phyloP scores from a whole-genome alignment of 371 early-diverging fungal genomes.

The Mortierella sp. region DNA sequence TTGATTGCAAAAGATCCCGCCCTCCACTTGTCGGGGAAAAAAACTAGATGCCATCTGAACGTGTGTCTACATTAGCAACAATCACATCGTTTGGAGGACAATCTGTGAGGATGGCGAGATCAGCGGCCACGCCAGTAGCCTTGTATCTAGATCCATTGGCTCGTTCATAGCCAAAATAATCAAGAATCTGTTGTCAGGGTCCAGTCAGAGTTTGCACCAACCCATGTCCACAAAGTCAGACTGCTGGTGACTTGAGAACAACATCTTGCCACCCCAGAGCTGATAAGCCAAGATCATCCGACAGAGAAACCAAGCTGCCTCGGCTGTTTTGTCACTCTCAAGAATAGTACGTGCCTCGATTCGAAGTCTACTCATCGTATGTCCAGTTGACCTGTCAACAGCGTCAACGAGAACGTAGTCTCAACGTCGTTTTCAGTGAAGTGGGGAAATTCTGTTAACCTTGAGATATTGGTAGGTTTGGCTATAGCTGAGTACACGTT shows the following conservation, averaged over 20 bases:
- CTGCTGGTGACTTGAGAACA: slow-evolving; percentile 8
- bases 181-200: slow-evolving; percentile 15
- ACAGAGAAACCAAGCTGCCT: slow-evolving; percentile 7
- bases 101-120: slow-evolving; percentile 13
- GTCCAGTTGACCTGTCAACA: slow-evolving; percentile 11
- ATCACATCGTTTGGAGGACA: slow-evolving; percentile 16
- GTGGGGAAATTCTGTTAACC: slow-evolving; percentile 8
- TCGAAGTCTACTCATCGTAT: slow-evolving; percentile 11
- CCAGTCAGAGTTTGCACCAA: slow-evolving; percentile 11
- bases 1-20: slow-evolving; percentile 16
- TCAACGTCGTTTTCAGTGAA: slow-evolving; percentile 2
- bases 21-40: slow-evolving; percentile 14
- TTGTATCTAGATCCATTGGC: slow-evolving; percentile 5
- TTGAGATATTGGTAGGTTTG: slow-evolving; percentile 7
- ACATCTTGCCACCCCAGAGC: slow-evolving; percentile 16
- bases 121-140: not conserved
- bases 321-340: not conserved
- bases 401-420: slow-evolving; percentile 4
- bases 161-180: no score
- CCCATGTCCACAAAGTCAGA: slow-evolving; percentile 18
- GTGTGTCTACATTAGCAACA: slow-evolving; percentile 4
- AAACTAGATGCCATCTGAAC: slow-evolving; percentile 13
- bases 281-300: slow-evolving; percentile 26
- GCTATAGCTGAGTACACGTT: slow-evolving; percentile 9
- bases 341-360: slow-evolving; percentile 9